Evolutionary conservation across 345 rosid genomes (phyloP).

Genomic region (Eucalyptus sideroxylon): DNA sequence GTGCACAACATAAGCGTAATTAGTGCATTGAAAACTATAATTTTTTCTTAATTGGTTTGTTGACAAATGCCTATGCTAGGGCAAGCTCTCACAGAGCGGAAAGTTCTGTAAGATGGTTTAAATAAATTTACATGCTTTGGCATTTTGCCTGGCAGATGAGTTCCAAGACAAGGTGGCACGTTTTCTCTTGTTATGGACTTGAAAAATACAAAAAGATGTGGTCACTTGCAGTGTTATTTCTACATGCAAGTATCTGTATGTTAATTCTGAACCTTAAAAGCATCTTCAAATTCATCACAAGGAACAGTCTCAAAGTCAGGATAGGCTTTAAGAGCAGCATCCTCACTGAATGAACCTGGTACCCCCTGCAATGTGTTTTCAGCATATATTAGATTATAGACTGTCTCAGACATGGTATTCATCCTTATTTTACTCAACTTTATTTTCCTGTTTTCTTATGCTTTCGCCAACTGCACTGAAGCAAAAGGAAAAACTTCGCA

Average conservation of each 20-base stretch:
- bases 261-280: slow-evolving; percentile 31
- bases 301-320: slow-evolving; percentile 50
- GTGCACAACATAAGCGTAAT: background rate
- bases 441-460: background rate
- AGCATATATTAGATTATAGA: background rate
- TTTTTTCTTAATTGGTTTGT: background rate
- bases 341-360: slow-evolving; percentile 44
- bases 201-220: background rate
- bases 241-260: background rate
- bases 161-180: background rate
- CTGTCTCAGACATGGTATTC: background rate
- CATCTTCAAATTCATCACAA: slow-evolving; percentile 42
- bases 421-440: background rate
- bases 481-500: background rate
- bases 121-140: background rate
- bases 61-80: background rate
- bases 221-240: background rate
- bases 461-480: background rate
- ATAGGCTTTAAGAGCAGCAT: slow-evolving; percentile 58
- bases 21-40: background rate
- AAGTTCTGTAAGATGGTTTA: background rate
- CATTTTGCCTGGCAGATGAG: background rate
- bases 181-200: background rate
- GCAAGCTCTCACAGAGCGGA: background rate
- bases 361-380: slow-evolving; percentile 20